Base-by-base conservation (phyloP, 768 basidiomycete genomes). In the Lentinula sp. region DNA sequence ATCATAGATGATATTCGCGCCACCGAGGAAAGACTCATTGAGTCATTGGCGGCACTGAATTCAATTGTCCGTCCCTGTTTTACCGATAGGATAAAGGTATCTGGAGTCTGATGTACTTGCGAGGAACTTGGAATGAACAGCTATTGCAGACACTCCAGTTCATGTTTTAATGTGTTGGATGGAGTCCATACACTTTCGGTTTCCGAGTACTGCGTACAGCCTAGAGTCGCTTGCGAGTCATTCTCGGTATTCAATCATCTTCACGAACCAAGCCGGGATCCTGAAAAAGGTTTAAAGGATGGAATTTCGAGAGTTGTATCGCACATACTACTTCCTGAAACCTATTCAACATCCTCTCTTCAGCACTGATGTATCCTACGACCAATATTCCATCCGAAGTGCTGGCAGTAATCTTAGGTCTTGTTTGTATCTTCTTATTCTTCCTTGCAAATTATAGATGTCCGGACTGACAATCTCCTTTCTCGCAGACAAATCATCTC, bases 171-270 rank as follows among this genome's bases (percentile, higher is more conserved):
- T 50, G 34, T 52, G 50, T 48, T 48, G 21, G 16, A n/a, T 16
- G 43, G 43, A 18, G n/a, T 23, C 18, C n/a, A 23, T 48, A 48
- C 46, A 48, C 21, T 21, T 48, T 48, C 32, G 50, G 34, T 52
- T 54, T 54, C 53, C 53, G 53, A 39, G 32, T 54, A 34, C 37
- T 52, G 34, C 53, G 53, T 54, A 54, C 53, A 54, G 53, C 53
- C 53, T 54, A 54, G 39, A 40, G 10, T 32, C 8, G 18, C 28
- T 56, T 28, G 8, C 43, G 55, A 56, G 55, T 56, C 55, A 56
- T 42, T 43, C 55, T 55, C 55, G 28, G 55, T 37, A 56, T 56
- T 16, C 55, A 56, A 13, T 40, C 23, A 39, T 34, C 53, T 21
- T 39, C 35, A 39, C 35, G 21, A 39, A 48, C 46, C 46, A 48